These are phyloP conservation scores for Porcisia deanei DNA, from an alignment of 208 protist genomes.

Conservation along the genomic window DNA sequence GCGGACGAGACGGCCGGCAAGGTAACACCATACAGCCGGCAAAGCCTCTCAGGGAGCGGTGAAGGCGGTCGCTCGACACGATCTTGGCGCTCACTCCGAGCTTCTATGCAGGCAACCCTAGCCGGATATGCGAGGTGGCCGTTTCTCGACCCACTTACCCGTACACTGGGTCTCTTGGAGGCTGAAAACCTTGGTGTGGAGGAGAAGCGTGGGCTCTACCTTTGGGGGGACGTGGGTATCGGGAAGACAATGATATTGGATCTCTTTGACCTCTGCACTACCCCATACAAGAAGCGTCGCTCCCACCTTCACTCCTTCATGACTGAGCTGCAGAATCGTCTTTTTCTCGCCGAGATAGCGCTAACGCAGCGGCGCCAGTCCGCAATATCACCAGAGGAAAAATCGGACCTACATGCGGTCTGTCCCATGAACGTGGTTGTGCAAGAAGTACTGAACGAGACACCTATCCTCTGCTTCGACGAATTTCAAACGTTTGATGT, in stretches of 20 bases:
- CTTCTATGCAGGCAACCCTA: constrained; percentile 2
- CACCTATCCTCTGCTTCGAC: constrained; percentile 91
- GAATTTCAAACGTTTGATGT: constrained; percentile 94
- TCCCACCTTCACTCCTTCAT: constrained; percentile 95
- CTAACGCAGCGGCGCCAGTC: constrained; percentile 25
- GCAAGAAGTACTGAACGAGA: constrained; percentile 64
- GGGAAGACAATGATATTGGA: constrained; percentile 96
- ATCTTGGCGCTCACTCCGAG: background rate
- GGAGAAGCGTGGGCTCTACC: constrained; percentile 85
- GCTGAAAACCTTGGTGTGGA: constrained; percentile 59
- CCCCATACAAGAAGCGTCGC: constrained; percentile 77
- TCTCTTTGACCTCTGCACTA: constrained; percentile 86
- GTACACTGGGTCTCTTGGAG: constrained; percentile 37
- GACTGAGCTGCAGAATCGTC: constrained; percentile 74
- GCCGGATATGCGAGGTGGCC: background rate
- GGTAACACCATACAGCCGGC: constrained; percentile 6
- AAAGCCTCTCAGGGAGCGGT: background rate
- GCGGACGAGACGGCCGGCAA: constrained; percentile 19
- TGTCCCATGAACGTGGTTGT: constrained; percentile 80
- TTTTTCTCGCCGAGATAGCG: constrained; percentile 51
- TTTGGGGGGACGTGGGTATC: constrained; percentile 94
- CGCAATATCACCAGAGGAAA: constrained; percentile 16
- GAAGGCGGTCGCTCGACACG: background rate
- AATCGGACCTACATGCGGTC: constrained; percentile 12
- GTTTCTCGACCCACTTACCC: constrained; percentile 27